These are phyloP conservation scores for Clohesyomyces aquaticus DNA, from an alignment of 495 filamentous ascomycete species.

Conservation along the genomic window DNA sequence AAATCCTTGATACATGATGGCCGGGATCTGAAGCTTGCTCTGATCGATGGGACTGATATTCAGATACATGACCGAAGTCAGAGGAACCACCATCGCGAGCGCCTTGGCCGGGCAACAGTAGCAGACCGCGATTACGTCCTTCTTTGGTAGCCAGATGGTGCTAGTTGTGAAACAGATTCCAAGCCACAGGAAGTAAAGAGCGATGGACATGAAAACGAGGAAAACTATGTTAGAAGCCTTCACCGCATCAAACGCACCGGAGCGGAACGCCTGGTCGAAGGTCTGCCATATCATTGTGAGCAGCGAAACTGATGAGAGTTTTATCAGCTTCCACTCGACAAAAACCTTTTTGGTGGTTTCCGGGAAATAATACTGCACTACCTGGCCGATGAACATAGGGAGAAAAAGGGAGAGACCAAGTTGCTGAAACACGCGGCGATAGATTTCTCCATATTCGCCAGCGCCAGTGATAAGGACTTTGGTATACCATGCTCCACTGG, in stretches of 20 bases:
- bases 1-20: conserved; percentile 49
- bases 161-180: conserved; percentile 43
- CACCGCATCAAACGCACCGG: conserved; percentile 45
- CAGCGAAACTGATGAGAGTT: conserved; percentile 45
- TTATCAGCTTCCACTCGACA: conserved; percentile 46
- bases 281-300: conserved; percentile 51
- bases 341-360: conserved; percentile 44
- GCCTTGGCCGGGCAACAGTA: conserved; percentile 52
- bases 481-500: conserved; percentile 49
- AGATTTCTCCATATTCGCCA: conserved; percentile 45
- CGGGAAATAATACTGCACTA: conserved; percentile 44
- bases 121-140: conserved; percentile 50
- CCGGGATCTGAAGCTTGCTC: conserved; percentile 47
- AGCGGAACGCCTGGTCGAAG: conserved; percentile 51
- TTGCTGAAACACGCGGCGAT: conserved; percentile 49
- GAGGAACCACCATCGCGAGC: conserved; percentile 49
- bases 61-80: conserved; percentile 46
- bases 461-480: conserved; percentile 39
- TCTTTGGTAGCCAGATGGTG: conserved; percentile 46
- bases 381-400: conserved; percentile 49
- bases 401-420: conserved; percentile 52
- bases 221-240: conserved; percentile 48
- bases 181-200: conserved; percentile 46
- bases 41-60: conserved; percentile 38
- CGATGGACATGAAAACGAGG: conserved; percentile 50